Evolutionary conservation across 345 rosid genomes (phyloP).

Genomic region (Gossypium australe): DNA sequence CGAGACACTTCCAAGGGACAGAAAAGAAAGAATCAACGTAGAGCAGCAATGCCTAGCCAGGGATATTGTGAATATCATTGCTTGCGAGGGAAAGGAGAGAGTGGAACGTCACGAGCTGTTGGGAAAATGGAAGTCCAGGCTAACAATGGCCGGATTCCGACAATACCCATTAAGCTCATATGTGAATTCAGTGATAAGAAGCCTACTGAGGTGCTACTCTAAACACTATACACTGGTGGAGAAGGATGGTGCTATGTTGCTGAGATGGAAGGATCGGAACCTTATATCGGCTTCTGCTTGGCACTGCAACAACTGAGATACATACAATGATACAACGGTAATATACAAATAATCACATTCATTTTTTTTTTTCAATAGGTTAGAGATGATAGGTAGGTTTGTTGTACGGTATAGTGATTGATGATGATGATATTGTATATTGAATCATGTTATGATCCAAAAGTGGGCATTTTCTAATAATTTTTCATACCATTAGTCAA

Average conservation of each 20-base stretch:
- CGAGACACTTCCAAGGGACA: constrained; percentile 43
- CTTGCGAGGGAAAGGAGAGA: constrained; percentile 69
- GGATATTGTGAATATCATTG: constrained; percentile 61
- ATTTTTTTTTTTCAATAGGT: not conserved
- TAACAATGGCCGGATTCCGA: constrained; percentile 64
- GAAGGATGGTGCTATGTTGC: constrained; percentile 59
- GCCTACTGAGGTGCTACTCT: constrained; percentile 45
- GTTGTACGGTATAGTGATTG: not conserved
- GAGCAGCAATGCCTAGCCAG: constrained; percentile 66
- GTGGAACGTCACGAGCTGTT: constrained; percentile 67
- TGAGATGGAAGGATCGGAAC: constrained; percentile 66
- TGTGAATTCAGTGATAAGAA: constrained; percentile 48
- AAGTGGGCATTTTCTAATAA: not conserved
- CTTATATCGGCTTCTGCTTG: constrained; percentile 70
- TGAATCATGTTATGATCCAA: not conserved
- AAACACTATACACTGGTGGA: constrained; percentile 46
- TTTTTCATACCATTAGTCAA: not conserved
- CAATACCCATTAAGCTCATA: constrained; percentile 49
- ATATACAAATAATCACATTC: constrained; percentile 5
- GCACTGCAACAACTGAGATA: constrained; percentile 26
- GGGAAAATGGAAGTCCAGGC: constrained; percentile 71
- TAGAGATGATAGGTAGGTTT: not conserved
- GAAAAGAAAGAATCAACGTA: constrained; percentile 42
- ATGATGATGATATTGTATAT: not conserved
- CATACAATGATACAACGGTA: not conserved